These are phyloP conservation scores for Spatholobus suberectus DNA, from an alignment of 306 rosid genomes.

Conservation along the genomic window DNA sequence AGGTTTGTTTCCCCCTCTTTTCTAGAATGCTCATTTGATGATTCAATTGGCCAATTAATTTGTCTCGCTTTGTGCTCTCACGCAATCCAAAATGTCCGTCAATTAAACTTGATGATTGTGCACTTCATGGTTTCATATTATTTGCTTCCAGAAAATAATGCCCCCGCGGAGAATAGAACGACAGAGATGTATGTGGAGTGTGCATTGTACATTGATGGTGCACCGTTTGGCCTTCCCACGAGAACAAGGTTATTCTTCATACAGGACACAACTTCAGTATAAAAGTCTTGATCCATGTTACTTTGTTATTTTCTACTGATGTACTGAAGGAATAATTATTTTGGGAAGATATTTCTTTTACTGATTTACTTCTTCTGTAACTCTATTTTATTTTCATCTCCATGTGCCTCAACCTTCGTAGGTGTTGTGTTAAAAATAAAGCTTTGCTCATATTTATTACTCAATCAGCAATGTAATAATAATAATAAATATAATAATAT, in stretches of 20 bases:
- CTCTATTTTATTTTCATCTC: not conserved
- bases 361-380: not conserved
- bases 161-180: slow-evolving; percentile 64
- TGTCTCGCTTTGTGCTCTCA: not conserved
- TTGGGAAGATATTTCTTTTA: not conserved
- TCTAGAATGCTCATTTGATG: not conserved
- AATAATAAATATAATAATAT: not conserved
- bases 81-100: not conserved
- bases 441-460: slow-evolving; percentile 17
- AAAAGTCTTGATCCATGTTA: not conserved
- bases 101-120: not conserved
- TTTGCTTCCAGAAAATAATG: slow-evolving; percentile 60
- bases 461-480: not conserved
- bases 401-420: not conserved
- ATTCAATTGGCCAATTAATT: not conserved
- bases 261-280: not conserved
- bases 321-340: not conserved
- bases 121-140: not conserved
- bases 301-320: not conserved
- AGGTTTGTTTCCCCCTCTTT: slow-evolving; percentile 42
- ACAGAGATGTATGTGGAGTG: slow-evolving; percentile 90
- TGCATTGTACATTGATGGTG: slow-evolving; percentile 85
- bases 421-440: slow-evolving; percentile 4
- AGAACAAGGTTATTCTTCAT: slow-evolving; percentile 72
- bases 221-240: slow-evolving; percentile 90